Base-by-base conservation (phyloP, 345 rosid genomes). In the Pistacia vera region DNA sequence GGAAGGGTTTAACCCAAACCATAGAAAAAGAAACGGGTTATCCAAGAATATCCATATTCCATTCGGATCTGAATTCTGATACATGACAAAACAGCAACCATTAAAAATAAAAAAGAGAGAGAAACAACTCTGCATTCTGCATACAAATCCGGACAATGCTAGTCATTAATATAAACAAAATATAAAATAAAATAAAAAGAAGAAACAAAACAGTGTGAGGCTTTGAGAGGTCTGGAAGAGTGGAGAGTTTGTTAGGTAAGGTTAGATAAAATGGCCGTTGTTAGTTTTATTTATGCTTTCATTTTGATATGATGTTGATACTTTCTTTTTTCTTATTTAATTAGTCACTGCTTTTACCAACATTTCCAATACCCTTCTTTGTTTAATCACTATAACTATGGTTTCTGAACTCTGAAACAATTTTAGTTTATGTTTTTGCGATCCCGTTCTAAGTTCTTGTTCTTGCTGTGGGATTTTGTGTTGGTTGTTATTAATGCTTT, bases 261-360 rank as follows among this genome's bases (percentile, higher is more conserved):
- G 38, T 63, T 0, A 17, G 51, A 72, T 59, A n/a, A 22, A 73
- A 46, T 63, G 79, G 83, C 58, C 76, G 51, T 70, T 80, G 58
- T 73, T 59, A 52, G 59, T 20, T 68, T 12, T 64, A 16, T 56
- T 30, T 25, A 25, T 22, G 33, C 16, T 2, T 7, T 28, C 58
- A 58, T 22, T 22, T 22, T 22, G 22, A 22, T 69, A 33, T 22
- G 8, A 28, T 49, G 12, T 52, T 36, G 25, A 38, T 64, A 38
- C 25, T 64, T 64, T 64, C 55, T 16, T 65, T 64, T 54, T 54
- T 17, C 35, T 33, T 51, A 1, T 25, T 58, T 67, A 17, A 13
- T 68, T 30, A 11, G n/a, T 18, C 0, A 33, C 7, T 72, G 74
- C 68, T 48, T 59, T 64, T 46, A 10, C 60, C 75, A 68, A n/a